phyloP scores from a whole-genome alignment of 202 grass and related monocot species.

The Carex arenaria region DNA sequence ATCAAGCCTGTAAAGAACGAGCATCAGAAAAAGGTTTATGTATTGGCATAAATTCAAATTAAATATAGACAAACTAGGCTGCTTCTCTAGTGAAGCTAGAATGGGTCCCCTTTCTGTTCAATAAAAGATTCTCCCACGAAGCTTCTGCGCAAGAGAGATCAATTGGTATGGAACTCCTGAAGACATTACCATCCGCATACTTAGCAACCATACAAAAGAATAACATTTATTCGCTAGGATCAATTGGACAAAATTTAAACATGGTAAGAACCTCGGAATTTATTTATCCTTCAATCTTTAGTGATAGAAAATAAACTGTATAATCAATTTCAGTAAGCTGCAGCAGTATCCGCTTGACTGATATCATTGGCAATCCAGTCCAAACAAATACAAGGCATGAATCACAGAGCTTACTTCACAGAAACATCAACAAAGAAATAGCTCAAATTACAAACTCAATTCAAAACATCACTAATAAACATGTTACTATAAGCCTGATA shows the following conservation, averaged over 20 bases:
- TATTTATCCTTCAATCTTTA: background rate
- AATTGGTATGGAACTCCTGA: background rate
- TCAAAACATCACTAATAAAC: background rate
- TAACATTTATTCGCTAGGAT: background rate
- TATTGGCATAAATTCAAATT: slow-evolving; percentile 1
- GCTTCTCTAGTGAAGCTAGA: slow-evolving; percentile 2
- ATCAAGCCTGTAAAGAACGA: slow-evolving; percentile 6
- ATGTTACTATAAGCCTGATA: background rate
- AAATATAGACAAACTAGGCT: slow-evolving; percentile 5
- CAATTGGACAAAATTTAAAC: background rate
- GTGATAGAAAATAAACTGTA: background rate
- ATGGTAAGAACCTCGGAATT: background rate
- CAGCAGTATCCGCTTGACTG: background rate
- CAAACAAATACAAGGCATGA: background rate
- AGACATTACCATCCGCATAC: background rate
- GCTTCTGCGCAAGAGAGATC: background rate
- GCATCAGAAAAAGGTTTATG: background rate
- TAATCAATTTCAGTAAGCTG: background rate
- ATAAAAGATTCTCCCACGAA: slow-evolving; percentile 5
- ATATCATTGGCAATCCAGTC: background rate
- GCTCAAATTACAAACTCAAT: background rate
- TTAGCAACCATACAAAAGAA: background rate
- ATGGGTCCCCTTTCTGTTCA: slow-evolving; percentile 5
- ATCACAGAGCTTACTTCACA: background rate
- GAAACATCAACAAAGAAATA: background rate